These are phyloP conservation scores for Macroventuria anomochaeta DNA, from an alignment of 2,329 filamentous ascomycete species.

Conservation along the genomic window DNA sequence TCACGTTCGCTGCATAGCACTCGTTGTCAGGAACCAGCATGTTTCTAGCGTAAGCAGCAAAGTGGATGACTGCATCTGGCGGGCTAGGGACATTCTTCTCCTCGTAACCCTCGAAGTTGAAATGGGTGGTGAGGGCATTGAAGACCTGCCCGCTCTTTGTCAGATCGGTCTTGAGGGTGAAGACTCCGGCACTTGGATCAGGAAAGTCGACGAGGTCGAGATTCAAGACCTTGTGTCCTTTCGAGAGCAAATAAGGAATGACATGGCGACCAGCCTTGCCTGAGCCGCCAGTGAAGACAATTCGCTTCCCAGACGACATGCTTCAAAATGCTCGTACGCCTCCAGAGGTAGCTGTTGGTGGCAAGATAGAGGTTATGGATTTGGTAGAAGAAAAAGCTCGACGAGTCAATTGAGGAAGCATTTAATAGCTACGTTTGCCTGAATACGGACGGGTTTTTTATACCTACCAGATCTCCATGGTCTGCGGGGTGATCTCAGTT, in stretches of 20 bases:
- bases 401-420: slow-evolving; percentile 1
- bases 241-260: slow-evolving; percentile 59
- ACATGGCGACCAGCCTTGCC: slow-evolving; percentile 61
- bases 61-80: slow-evolving; percentile 69
- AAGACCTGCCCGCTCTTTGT: slow-evolving; percentile 63
- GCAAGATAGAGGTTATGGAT: too few relatives aligned
- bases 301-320: slow-evolving; percentile 49
- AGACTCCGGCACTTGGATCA: slow-evolving; percentile 53
- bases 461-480: background rate
- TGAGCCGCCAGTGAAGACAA: slow-evolving; percentile 57
- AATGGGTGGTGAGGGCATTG: slow-evolving; percentile 62
- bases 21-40: slow-evolving; percentile 68
- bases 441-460: slow-evolving; percentile 3
- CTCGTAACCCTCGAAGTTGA: slow-evolving; percentile 59
- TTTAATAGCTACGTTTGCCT: background rate
- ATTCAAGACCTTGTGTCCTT: slow-evolving; percentile 62
- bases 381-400: background rate
- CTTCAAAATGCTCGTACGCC: background rate
- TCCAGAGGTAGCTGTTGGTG: background rate
- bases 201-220: slow-evolving; percentile 59
- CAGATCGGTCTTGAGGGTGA: slow-evolving; percentile 63
- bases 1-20: slow-evolving; percentile 63
- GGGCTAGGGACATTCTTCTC: slow-evolving; percentile 51
- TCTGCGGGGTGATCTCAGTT: slow-evolving; percentile 12
- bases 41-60: slow-evolving; percentile 64